Conservation (phyloP, 345 rosid genomes). For the Geranium rotundifolium region DNA sequence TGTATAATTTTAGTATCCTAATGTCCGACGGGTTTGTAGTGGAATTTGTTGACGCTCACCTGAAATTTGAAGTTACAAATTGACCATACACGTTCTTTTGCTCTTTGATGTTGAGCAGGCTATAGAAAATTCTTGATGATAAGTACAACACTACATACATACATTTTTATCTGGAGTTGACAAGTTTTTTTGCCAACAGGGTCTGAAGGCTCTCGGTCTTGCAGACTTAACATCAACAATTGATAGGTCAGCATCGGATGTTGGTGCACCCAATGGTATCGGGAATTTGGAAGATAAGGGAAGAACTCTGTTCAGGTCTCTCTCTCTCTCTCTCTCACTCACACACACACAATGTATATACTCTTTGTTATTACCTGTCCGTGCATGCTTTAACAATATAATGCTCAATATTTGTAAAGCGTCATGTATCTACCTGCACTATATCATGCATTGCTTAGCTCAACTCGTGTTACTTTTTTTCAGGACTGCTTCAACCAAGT, state of each 20-base stretch:
- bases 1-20: neutral
- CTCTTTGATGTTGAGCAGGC: neutral
- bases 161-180: neutral
- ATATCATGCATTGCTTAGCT: neutral
- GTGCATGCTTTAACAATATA: neutral
- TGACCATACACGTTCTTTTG: neutral
- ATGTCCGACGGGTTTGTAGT: neutral
- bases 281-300: slow-evolving; percentile 18
- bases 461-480: slow-evolving; percentile 3
- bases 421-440: neutral
- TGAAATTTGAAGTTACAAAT: neutral
- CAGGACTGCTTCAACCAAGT: slow-evolving; percentile 26
- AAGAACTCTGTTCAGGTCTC: slow-evolving; percentile 30
- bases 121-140: neutral
- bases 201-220: slow-evolving; percentile 43
- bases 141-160: neutral
- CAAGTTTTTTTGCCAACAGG: slow-evolving; percentile 23
- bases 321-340: neutral
- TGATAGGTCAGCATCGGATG: slow-evolving; percentile 17
- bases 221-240: slow-evolving; percentile 18
- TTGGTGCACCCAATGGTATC: slow-evolving; percentile 12
- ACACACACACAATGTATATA: neutral
- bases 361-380: neutral
- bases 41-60: neutral
- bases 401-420: neutral